Evolutionary conservation across 164 flowering plant species (phyloP), one percentile per base, ranked within the genome.

Genomic region (Macadamia integrifolia): DNA sequence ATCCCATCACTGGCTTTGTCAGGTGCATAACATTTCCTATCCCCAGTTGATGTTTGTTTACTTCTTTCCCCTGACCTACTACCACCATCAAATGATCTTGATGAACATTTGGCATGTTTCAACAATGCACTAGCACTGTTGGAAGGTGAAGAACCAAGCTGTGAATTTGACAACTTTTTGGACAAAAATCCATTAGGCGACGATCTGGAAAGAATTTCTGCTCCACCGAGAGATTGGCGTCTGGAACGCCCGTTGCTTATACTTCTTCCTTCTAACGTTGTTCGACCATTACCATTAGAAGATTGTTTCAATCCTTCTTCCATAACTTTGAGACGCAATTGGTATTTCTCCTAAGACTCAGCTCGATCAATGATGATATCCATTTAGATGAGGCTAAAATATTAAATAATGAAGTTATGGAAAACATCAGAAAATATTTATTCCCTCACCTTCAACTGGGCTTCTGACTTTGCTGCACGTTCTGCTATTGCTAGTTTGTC

Each of bases 391-490:
- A 60, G 53, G 57, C 28, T 15, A 31, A 46, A 68, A 59, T 30
- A 35, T 46, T 31, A 28, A 48, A 59, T 40, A 60, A 30, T 1
- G 8, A 55, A 8, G 18, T 23, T 44, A 48, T 13, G 32, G 28
- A 68, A 40, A 35, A 43, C 52, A 8, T 29, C 3, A 10, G 30
- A 52, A 69, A 23, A 58, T 52, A 65, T 57, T 11, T 59, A 43
- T 23, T 30, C 57, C 18, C 79, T 76, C 68, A 88, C 91, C 65
- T 88, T 88, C 60, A 88, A 56, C 55, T 84, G 88, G 64, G 91
- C 91, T 84, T 88, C 93, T 43, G 93, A 80, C 62, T 80, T 86
- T 64, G 93, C 86, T 32, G 93, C 71, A 6, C 93, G 88, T 70
- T 88, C 91, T 13, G 83, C 83, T 52, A 85, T 72, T 10, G 89